Evolutionary conservation across 257 asterid species (phyloP), one percentile per base, ranked within the genome.

Genomic region (Paulownia fortunei): DNA sequence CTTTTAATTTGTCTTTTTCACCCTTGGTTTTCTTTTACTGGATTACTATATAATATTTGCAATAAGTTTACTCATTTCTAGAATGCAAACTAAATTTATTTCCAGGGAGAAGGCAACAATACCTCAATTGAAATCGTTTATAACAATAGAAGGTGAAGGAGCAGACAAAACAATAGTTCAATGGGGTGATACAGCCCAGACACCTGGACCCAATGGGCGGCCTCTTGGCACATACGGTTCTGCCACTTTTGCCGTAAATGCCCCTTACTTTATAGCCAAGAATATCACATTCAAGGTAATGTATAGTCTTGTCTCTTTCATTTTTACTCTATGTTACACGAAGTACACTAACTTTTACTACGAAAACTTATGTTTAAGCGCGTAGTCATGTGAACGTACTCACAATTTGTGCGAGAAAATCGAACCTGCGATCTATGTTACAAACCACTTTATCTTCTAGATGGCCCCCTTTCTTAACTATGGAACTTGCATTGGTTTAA

Each of bases 111-210:
- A 93, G 85, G 96, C 91, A 41, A 79, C 67, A 54, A 91, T 93
- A 80, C 88, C 90, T 10, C 84, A 76, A 39, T 7, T 72, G 47
- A 93, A 91, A 83, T 86, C 98, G 30, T 93, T 87, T 80, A 80
- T 93, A 75, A 86, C 89, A 32, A 83, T 93, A 77, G 71, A 90
- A 81, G 98, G 98, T 8, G 94, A 84, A 8, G 97, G 96, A 58
- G 92, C 96, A 15, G 93, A 90, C n/a, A 88, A 63, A 19, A 93
- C 98, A 2, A 76, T 90, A 3, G 92, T 93, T 34, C 87, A 93
- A 80, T 93, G 94, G 94, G 96, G 97, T 12, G 98, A 93, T 62
- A 90, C 93, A 16, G 96, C 98, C 10, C 90, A 90, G 47, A 90
- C 97, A 26, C 81, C n/a, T 12, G 97, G 96, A 8, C 89, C 92